Evolutionary conservation across 768 basidiomycete genomes (phyloP).

Genomic region (Lentinula detonsa): DNA sequence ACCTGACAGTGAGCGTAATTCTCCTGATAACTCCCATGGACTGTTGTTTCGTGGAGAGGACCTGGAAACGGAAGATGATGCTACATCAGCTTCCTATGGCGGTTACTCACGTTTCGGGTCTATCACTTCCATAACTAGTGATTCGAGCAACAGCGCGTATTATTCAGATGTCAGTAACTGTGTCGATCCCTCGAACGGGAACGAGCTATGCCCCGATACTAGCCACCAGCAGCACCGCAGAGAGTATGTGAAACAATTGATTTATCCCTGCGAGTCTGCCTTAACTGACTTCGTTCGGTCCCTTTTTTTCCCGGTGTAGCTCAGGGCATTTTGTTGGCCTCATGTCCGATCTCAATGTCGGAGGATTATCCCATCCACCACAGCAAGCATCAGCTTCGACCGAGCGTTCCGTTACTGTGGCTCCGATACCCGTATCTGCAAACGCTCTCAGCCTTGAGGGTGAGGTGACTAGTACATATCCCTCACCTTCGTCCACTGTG

Average conservation of each 20-base stretch:
- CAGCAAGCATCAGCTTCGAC: neutral
- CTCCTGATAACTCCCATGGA: constrained; percentile 44
- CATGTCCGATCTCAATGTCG: constrained; percentile 38
- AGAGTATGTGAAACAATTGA: constrained; percentile 33
- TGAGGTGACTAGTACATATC: constrained; percentile 22
- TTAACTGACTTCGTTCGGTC: constrained; percentile 19
- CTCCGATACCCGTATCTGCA: neutral
- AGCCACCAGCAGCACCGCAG: constrained; percentile 19
- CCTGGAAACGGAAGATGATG: constrained; percentile 46
- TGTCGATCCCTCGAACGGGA: constrained; percentile 20
- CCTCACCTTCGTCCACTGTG: constrained; percentile 39
- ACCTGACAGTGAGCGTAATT: constrained; percentile 45
- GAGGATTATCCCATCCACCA: constrained; percentile 14
- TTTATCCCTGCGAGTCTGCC: constrained; percentile 19
- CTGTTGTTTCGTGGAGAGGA: constrained; percentile 45
- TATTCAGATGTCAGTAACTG: constrained; percentile 39
- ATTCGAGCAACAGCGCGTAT: constrained; percentile 49
- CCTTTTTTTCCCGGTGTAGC: constrained; percentile 7
- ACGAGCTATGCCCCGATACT: constrained; percentile 19
- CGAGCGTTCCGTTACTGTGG: neutral
- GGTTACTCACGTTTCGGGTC: constrained; percentile 55
- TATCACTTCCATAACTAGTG: constrained; percentile 55
- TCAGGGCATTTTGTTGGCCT: constrained; percentile 34
- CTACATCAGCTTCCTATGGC: constrained; percentile 39
- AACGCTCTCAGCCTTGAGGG: neutral